Percentiles rank a stretch among this genome's conserved stretches.
Conservation (phyloP, 2,329 filamentous ascomycete genomes). For the Lachnellula occidentalis region DNA sequence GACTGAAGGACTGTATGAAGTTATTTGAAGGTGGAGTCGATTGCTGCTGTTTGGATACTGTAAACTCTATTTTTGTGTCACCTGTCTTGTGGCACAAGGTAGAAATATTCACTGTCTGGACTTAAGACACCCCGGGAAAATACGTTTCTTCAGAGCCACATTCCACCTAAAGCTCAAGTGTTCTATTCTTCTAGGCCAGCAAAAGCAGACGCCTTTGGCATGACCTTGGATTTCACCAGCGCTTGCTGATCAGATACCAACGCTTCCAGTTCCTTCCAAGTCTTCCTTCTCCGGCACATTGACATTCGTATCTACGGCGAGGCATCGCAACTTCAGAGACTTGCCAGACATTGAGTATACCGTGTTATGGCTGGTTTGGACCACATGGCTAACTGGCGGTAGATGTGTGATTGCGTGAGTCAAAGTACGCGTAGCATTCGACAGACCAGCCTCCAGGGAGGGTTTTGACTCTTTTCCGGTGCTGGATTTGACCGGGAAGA, state of each 20-base stretch:
- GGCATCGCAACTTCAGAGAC: slow-evolving; percentile 35
- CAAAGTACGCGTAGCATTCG: slow-evolving; percentile 15
- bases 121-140: background rate
- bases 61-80: too few relatives aligned
- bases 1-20: too few relatives aligned
- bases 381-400: slow-evolving; percentile 30
- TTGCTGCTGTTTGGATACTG: too few relatives aligned
- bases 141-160: slow-evolving; percentile 33
- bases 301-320: slow-evolving; percentile 38
- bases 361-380: slow-evolving; percentile 33
- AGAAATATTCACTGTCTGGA: too few relatives aligned
- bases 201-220: slow-evolving; percentile 39
- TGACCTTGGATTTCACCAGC: slow-evolving; percentile 44
- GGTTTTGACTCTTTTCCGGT: slow-evolving; percentile 21
- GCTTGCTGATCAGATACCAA: slow-evolving; percentile 43
- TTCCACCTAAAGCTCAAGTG: slow-evolving; percentile 43
- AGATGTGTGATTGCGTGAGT: slow-evolving; percentile 31
- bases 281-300: slow-evolving; percentile 36
- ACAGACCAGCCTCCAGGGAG: slow-evolving; percentile 12
- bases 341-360: slow-evolving; percentile 35
- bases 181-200: slow-evolving; percentile 33
- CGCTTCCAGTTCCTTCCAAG: slow-evolving; percentile 25
- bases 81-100: too few relatives aligned
- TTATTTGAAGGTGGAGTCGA: too few relatives aligned
- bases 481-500: slow-evolving; percentile 23